Evolutionary conservation across 306 rosid genomes (phyloP), one percentile per base, ranked within the genome.

Genomic region (Dryas octopetala): DNA sequence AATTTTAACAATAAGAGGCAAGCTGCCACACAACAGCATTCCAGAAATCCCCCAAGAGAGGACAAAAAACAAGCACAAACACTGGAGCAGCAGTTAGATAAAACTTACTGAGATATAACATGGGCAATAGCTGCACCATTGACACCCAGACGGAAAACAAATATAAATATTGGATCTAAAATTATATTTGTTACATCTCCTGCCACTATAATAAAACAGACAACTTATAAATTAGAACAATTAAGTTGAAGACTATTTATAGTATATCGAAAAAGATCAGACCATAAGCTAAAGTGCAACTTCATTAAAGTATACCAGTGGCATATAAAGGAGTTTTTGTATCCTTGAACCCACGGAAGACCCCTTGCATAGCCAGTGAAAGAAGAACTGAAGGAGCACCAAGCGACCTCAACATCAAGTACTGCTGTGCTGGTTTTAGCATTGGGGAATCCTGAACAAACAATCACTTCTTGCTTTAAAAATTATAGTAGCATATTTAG

Each of bases 331-430:
- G 98, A 43, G 98, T 91, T 86, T 74, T 90, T 1, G 98, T 94
- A 81, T 94, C 96, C 78, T 94, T 94, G 66, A 94, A 85, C 83
- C 98, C 98, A 67, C 98, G 92, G 66, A 94, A 94, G 40, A 91
- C 89, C 66, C 98, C 98, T 79, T 94, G 98, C 95, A 88, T 94
- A 5, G 98, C 98, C 68, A 94, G 80, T 8, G 97, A 94, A 40
- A 94, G 95, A 87, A 94, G 97, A 84, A 94, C 95, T 1, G 97
- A 97, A 46, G 98, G 98, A 79, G 98, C 98, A 71, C 98, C 98
- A 23, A 94, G 91, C 10, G 98, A 88, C 85, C 97, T 85, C 83
- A 94, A 81, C 74, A 76, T 91, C 82, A 94, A 86, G 83, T 94
- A 94, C 76, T 69, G 89, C 50, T 72, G 82, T 26, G 98, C 98